Conservation (phyloP, 2,329 filamentous ascomycete species). For the Arthrinium puccinioides region DNA sequence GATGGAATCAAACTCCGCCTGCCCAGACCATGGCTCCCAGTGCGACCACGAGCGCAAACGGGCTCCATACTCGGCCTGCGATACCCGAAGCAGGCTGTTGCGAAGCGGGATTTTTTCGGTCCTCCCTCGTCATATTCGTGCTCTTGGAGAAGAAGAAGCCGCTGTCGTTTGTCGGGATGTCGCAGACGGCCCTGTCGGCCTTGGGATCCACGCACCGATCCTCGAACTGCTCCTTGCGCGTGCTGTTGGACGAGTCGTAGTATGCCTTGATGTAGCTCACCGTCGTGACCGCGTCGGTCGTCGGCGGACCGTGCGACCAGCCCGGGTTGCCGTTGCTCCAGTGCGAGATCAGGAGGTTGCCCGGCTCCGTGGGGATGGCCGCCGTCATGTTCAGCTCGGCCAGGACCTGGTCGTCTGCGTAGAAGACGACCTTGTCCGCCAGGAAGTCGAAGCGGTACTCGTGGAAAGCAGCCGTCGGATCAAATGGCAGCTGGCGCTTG, state of each 20-base stretch:
- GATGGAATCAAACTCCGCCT: too few relatives aligned
- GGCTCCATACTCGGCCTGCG: neutral
- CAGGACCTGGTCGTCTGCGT: conserved; percentile 54
- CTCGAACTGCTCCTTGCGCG: conserved; percentile 29
- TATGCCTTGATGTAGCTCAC: conserved; percentile 70
- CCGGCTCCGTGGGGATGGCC: conserved; percentile 48
- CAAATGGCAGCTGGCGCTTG: conserved; percentile 54
- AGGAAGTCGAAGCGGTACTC: conserved; percentile 77
- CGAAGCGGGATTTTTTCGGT: too few relatives aligned
- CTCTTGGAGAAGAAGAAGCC: conserved; percentile 39
- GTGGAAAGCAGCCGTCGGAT: conserved; percentile 59
- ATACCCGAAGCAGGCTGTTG: neutral
- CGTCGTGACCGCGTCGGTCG: conserved; percentile 51
- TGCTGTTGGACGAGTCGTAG: conserved; percentile 59
- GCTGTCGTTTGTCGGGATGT: conserved; percentile 38
- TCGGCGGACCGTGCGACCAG: conserved; percentile 68
- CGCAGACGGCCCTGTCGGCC: conserved; percentile 34
- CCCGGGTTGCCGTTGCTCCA: conserved; percentile 68
- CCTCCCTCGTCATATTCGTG: neutral
- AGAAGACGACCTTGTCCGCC: conserved; percentile 56
- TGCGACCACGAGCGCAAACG: neutral
- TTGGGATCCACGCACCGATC: conserved; percentile 29
- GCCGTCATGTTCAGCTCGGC: conserved; percentile 47
- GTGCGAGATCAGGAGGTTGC: conserved; percentile 65
- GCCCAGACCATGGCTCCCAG: neutral